These are phyloP conservation scores for Fagopyrum homotropicum DNA, from an alignment of 148 eudicot genomes.

Conservation along the genomic window DNA sequence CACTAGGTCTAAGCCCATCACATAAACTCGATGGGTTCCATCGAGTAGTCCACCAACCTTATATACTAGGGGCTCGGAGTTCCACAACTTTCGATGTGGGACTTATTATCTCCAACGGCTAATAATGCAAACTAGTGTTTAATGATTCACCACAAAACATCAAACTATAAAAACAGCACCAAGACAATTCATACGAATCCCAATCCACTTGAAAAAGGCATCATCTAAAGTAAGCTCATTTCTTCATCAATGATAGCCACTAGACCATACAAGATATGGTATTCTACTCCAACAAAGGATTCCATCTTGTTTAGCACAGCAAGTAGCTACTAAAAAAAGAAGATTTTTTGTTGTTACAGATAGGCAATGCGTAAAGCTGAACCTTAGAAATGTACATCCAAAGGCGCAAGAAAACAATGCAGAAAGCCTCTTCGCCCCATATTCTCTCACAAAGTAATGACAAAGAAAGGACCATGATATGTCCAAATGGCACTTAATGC, in stretches of 20 bases:
- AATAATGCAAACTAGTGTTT: too few species aligned
- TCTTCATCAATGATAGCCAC: background rate
- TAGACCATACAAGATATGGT: background rate
- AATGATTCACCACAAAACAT: background rate
- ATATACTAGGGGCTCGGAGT: too few species aligned
- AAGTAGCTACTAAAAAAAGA: too few species aligned
- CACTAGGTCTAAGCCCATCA: too few species aligned
- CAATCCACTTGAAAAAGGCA: conserved; percentile 1
- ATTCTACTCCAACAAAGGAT: background rate
- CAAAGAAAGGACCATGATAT: background rate
- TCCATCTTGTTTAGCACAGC: background rate
- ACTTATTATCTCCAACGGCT: too few species aligned
- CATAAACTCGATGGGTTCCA: too few species aligned
- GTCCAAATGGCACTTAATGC: conserved; percentile 1
- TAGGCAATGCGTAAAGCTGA: background rate
- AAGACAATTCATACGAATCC: background rate
- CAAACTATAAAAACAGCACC: background rate
- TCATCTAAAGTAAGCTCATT: background rate
- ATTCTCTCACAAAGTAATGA: background rate
- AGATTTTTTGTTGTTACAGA: background rate
- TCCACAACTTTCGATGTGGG: too few species aligned
- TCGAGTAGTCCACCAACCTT: too few species aligned
- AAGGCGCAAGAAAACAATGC: background rate
- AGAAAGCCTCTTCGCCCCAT: background rate
- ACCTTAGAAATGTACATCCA: too few species aligned